Evolutionary conservation across 352 stramenopile genomes (phyloP).

Genomic region (Globisporangium cederbergense): DNA sequence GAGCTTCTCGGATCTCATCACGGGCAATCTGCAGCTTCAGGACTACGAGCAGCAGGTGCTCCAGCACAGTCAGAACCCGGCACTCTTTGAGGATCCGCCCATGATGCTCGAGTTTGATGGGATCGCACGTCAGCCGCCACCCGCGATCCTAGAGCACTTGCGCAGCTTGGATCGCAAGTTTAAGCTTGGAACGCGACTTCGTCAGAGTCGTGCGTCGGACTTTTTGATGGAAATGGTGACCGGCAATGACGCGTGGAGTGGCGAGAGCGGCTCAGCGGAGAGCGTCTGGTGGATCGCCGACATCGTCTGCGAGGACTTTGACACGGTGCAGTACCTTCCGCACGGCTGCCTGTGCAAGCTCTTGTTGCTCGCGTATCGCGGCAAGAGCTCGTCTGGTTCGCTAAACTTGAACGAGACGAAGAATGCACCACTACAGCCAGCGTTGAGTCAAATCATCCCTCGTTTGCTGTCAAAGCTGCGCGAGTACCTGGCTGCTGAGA

Average conservation of each 20-base stretch:
- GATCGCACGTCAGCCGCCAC: conserved; percentile 63
- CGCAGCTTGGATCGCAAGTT: conserved; percentile 68
- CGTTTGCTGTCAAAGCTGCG: conserved; percentile 52
- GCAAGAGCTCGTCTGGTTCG: not conserved
- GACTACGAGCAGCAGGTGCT: conserved; percentile 79
- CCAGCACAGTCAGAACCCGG: conserved; percentile 38
- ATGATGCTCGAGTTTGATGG: conserved; percentile 74
- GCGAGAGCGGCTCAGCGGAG: conserved; percentile 22
- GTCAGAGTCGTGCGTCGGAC: conserved; percentile 69
- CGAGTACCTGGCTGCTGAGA: conserved; percentile 41
- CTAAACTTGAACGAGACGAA: conserved; percentile 12
- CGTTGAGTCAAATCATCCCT: conserved; percentile 46
- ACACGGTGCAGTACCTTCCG: conserved; percentile 79
- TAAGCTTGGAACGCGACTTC: conserved; percentile 72
- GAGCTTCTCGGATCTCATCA: conserved; percentile 48
- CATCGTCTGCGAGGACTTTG: conserved; percentile 83
- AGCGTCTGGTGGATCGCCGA: conserved; percentile 84
- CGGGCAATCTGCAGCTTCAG: conserved; percentile 55
- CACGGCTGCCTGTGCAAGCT: conserved; percentile 77
- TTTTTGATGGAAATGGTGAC: conserved; percentile 89
- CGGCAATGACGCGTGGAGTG: conserved; percentile 27
- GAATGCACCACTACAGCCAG: conserved; percentile 28
- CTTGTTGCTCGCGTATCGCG: conserved; percentile 43
- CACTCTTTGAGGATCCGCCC: conserved; percentile 50
- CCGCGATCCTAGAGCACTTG: conserved; percentile 73